Conservation (phyloP, 2,329 filamentous ascomycete species). For the Aureobasidium melanogenum region DNA sequence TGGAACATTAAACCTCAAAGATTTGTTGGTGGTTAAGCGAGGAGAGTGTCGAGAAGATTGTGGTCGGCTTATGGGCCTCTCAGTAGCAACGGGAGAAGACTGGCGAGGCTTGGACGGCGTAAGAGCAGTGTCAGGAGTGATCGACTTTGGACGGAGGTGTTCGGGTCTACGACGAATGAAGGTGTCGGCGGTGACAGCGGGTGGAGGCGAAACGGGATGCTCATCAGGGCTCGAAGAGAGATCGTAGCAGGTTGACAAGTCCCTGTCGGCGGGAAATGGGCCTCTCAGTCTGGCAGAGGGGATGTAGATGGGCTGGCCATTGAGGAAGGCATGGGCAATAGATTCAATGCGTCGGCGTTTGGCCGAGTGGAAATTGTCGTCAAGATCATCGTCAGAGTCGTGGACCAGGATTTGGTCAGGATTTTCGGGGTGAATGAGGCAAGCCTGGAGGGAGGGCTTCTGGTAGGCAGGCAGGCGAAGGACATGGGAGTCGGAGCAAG, state of each 20-base stretch:
- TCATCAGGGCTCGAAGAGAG: neutral
- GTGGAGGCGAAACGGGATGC: constrained; percentile 2
- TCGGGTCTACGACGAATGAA: constrained; percentile 10
- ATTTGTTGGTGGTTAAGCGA: neutral
- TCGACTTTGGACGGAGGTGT: neutral
- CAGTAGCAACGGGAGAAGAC: neutral
- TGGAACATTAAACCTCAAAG: neutral
- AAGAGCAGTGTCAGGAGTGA: constrained; percentile 13
- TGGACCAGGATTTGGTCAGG: constrained; percentile 43
- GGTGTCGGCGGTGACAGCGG: neutral
- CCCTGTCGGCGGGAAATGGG: constrained; percentile 40
- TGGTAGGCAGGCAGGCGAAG: constrained; percentile 8
- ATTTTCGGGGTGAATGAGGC: neutral
- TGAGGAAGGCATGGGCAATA: constrained; percentile 50
- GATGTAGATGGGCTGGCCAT: constrained; percentile 48
- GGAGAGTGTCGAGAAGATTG: neutral
- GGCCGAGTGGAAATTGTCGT: constrained; percentile 38
- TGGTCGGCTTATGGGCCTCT: neutral
- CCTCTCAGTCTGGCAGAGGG: constrained; percentile 53
- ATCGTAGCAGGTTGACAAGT: neutral
- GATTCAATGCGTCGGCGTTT: constrained; percentile 50
- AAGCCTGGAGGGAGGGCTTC: neutral
- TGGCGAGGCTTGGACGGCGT: neutral
- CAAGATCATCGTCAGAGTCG: constrained; percentile 50
- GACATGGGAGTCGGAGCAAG: constrained; percentile 12